Evolutionary conservation across 306 rosid species (phyloP).

Genomic region (Sphenostylis stenocarpa): DNA sequence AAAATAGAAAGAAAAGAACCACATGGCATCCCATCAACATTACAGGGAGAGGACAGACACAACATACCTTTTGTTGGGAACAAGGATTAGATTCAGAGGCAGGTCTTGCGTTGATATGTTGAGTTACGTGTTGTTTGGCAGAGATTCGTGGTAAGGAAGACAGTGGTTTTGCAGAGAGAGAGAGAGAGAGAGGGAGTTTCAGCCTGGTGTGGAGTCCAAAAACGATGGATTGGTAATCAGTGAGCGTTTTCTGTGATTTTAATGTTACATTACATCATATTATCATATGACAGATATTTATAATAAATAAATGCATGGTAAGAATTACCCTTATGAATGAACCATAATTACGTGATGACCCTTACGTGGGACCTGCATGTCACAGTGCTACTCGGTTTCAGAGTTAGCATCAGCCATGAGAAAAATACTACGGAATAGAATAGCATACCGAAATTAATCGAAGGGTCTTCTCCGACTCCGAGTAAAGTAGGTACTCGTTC

Average conservation of each 20-base stretch:
- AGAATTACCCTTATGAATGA: background rate
- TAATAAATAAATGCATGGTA: background rate
- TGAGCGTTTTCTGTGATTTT: background rate
- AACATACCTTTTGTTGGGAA: conserved; percentile 28
- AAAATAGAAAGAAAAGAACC: background rate
- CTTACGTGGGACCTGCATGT: conserved; percentile 27
- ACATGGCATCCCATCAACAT: background rate
- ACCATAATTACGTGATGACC: conserved; percentile 24
- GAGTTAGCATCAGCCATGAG: background rate
- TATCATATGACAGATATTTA: background rate
- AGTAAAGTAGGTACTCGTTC: background rate
- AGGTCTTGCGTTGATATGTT: background rate
- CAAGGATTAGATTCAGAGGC: background rate
- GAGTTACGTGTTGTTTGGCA: conserved; percentile 15
- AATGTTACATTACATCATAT: background rate
- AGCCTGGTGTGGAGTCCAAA: conserved; percentile 10
- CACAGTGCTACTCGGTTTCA: conserved; percentile 30
- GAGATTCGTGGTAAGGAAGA: conserved; percentile 16
- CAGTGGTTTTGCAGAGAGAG: background rate
- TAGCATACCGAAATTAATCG: background rate
- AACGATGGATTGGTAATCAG: conserved; percentile 2
- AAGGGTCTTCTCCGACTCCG: conserved; percentile 25
- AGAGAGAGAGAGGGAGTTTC: background rate
- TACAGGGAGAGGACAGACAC: background rate
- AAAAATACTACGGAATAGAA: background rate